Evolutionary conservation across 1,284 basidiomycete genomes (phyloP).

Genomic region (Naganishia cerealis): DNA sequence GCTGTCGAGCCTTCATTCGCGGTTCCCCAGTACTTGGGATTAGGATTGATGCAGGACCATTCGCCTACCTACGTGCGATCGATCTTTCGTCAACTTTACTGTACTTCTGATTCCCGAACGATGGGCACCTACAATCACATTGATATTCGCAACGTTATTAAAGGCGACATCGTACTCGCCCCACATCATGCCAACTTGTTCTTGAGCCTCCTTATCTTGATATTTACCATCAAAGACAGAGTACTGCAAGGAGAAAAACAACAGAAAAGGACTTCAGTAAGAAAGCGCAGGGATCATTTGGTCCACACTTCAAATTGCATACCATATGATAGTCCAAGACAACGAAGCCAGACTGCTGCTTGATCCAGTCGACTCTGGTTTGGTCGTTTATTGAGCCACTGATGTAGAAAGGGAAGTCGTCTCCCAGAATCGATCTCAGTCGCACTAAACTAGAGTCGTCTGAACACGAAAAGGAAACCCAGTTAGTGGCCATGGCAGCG

Average conservation of each 20-base stretch:
- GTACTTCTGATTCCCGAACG: background rate
- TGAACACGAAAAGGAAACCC: background rate
- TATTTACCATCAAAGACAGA: slow-evolving; percentile 16
- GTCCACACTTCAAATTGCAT: background rate
- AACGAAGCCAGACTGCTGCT: slow-evolving; percentile 13
- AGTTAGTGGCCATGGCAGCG: background rate
- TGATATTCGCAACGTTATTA: slow-evolving; percentile 4
- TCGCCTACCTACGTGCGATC: background rate
- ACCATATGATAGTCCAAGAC: slow-evolving; percentile 29
- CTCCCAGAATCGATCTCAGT: slow-evolving; percentile 10
- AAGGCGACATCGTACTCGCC: slow-evolving; percentile 4
- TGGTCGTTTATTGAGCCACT: slow-evolving; percentile 10
- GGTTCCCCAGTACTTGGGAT: background rate
- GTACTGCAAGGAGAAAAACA: slow-evolving; percentile 4
- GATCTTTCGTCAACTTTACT: background rate
- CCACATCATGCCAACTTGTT: slow-evolving; percentile 12
- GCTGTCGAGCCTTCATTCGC: background rate
- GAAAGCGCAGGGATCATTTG: background rate
- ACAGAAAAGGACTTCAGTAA: background rate
- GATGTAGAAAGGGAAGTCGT: slow-evolving; percentile 29
- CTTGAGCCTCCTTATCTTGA: slow-evolving; percentile 3
- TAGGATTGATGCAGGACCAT: slow-evolving; percentile 10
- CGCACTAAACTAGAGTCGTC: slow-evolving; percentile 10
- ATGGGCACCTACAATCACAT: background rate
- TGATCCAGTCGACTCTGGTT: slow-evolving; percentile 9